A percentile compares a stretch with the other conserved stretches of the same genome.
Evolutionary conservation across 2,329 filamentous ascomycete genomes (phyloP).

Genomic region (Rhinocladiella mackenziei): DNA sequence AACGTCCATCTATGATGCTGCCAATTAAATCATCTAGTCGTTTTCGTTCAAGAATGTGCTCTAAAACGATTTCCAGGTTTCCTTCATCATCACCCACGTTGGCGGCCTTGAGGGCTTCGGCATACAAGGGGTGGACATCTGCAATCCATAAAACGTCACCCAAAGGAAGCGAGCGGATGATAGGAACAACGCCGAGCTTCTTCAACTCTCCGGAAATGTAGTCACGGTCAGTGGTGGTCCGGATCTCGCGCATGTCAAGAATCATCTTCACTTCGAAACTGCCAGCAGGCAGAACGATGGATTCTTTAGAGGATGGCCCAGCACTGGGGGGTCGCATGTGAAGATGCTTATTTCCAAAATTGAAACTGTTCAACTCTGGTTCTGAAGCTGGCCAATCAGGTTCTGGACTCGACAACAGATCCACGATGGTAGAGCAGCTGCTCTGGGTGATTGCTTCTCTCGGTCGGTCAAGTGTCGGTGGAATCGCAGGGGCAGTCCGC

Average conservation of each 20-base stretch:
- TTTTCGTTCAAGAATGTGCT: conserved; percentile 79
- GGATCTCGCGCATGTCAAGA: conserved; percentile 70
- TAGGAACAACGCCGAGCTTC: conserved; percentile 61
- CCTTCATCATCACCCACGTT: conserved; percentile 34
- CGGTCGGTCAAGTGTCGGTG: not conserved
- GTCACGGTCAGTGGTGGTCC: conserved; percentile 67
- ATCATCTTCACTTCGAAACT: conserved; percentile 69
- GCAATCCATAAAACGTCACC: conserved; percentile 79
- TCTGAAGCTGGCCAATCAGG: conserved; percentile 1
- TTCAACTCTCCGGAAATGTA: conserved; percentile 70
- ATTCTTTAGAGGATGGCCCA: conserved; percentile 32
- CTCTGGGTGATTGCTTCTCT: not conserved
- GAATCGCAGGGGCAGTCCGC: not conserved
- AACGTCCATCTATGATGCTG: conserved; percentile 77
- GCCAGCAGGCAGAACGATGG: conserved; percentile 60
- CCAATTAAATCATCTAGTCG: conserved; percentile 73
- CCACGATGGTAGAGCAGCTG: conserved; percentile 9
- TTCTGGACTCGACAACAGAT: conserved; percentile 13
- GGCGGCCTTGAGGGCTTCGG: conserved; percentile 42
- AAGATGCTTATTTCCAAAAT: not conserved
- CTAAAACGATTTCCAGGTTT: conserved; percentile 67
- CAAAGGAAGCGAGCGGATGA: conserved; percentile 65
- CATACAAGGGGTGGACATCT: conserved; percentile 61
- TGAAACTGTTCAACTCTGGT: not conserved
- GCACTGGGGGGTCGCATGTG: conserved; percentile 1